These are phyloP conservation scores for Heliosperma pusillum DNA, from an alignment of 148 eudicot species.

Conservation along the genomic window DNA sequence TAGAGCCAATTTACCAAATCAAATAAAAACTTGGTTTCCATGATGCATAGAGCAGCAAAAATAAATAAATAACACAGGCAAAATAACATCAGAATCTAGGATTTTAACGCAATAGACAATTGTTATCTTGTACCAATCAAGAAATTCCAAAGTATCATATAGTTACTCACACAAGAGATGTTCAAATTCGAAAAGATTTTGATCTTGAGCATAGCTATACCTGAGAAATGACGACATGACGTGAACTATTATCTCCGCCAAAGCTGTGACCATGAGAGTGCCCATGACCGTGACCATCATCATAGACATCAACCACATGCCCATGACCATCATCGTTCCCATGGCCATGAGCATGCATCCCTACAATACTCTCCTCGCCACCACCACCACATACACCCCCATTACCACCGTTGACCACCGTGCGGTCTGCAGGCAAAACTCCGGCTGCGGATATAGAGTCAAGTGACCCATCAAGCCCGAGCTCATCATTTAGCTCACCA, in stretches of 20 bases:
- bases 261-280: conserved; percentile 42
- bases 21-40: not conserved
- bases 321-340: conserved; percentile 30
- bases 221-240: conserved; percentile 91
- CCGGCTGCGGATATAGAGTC: conserved; percentile 46
- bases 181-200: not conserved
- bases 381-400: conserved; percentile 59
- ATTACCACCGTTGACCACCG: conserved; percentile 21
- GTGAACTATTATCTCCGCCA: conserved; percentile 42
- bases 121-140: not conserved
- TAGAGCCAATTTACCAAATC: not conserved
- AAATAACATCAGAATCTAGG: not conserved
- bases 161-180: not conserved
- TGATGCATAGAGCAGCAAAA: not conserved
- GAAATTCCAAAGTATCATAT: not conserved
- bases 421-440: conserved; percentile 35
- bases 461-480: conserved; percentile 32
- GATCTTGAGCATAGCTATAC: conserved; percentile 18
- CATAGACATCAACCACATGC: conserved; percentile 32
- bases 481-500: conserved; percentile 16
- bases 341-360: conserved; percentile 78
- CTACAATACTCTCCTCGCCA: conserved; percentile 77
- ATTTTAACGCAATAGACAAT: not conserved
- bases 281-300: conserved; percentile 29
- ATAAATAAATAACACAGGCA: not conserved